Base-by-base conservation (phyloP, 2,329 filamentous ascomycete species). In the Pseudogymnoascus sp. region DNA sequence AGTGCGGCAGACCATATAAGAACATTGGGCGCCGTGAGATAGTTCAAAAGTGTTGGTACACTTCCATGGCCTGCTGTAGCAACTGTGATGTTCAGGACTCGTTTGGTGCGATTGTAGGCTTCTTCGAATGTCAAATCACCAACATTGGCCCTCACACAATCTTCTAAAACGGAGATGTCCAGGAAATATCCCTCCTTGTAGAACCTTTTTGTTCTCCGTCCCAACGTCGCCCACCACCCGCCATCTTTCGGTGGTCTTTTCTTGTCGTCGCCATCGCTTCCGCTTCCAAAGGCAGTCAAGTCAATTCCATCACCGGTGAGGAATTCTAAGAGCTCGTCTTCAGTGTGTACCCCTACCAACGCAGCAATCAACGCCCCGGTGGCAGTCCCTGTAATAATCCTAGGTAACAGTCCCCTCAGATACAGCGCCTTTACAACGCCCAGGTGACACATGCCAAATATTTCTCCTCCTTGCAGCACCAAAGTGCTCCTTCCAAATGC, bases 111-210 rank as follows among this genome's bases (percentile, higher is more conserved):
- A 60, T 87, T 84, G 71, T 92, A 96, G 0, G 93, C 93, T 76
- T 97, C 93, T 74, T 95, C 91, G 70, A 97, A 97, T 0, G 92
- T 97, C 65, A 96, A 73, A 69, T 96, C 89, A 8, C 92, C 92
- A 12, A 96, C 86, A 67, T 96, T 96, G 12, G 87, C 85, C 63
- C 88, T 83, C 12, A 97, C 88, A 67, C 91, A 93, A 63, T 92
- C 85, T 71, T 95, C 91, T 51, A 97, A 76, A 8, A 95, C 87
- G 41, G 82, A 84, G 3, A 91, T 85, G 72, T 97, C 92, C 31
- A 96, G 81, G 63, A 96, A 89, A 70, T 95, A 91, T 0, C 92
- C 92, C 67, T 92, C 88, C 39, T 79, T 79, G 59, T 87, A 79
- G 70, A 93, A 92, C 51, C 92, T 83, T 61, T 78, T 79, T 8